Conservation (phyloP, 768 basidiomycete genomes). For the Phylloporus sp. region DNA sequence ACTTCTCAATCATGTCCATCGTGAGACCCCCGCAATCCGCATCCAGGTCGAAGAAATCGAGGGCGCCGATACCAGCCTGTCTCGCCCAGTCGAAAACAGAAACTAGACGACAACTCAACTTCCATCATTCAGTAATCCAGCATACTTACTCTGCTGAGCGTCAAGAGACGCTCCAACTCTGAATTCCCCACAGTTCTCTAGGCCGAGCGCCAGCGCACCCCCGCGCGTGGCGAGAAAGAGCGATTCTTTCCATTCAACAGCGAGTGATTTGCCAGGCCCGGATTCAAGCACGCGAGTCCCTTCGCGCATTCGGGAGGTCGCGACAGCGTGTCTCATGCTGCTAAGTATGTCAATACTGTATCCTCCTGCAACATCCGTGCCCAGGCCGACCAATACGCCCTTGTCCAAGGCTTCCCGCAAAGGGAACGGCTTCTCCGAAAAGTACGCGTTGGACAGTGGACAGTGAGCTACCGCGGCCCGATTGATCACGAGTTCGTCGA, state of each 20-base stretch:
- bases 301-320: constrained; percentile 64
- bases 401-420: constrained; percentile 64
- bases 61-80: constrained; percentile 48
- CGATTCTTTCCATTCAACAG: constrained; percentile 76
- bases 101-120: constrained; percentile 33
- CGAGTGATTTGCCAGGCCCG: constrained; percentile 29
- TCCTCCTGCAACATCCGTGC: constrained; percentile 83
- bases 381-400: constrained; percentile 70
- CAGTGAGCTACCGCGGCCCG: constrained; percentile 78
- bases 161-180: constrained; percentile 63
- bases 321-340: constrained; percentile 76
- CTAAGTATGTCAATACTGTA: constrained; percentile 75
- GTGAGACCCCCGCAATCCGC: constrained; percentile 21
- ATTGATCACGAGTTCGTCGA: constrained; percentile 43
- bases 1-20: constrained; percentile 69
- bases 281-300: constrained; percentile 35
- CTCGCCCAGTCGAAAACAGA: constrained; percentile 39
- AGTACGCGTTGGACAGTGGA: constrained; percentile 85
- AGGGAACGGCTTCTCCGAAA: constrained; percentile 66
- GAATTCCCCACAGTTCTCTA: constrained; percentile 51
- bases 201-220: constrained; percentile 64
- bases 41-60: constrained; percentile 62
- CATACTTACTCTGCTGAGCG: constrained; percentile 63
- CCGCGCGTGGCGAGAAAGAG: constrained; percentile 80
- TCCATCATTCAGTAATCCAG: not conserved